phyloP scores from a whole-genome alignment of 805 yeast genomes.

The Cyberlindnera amylophila region DNA sequence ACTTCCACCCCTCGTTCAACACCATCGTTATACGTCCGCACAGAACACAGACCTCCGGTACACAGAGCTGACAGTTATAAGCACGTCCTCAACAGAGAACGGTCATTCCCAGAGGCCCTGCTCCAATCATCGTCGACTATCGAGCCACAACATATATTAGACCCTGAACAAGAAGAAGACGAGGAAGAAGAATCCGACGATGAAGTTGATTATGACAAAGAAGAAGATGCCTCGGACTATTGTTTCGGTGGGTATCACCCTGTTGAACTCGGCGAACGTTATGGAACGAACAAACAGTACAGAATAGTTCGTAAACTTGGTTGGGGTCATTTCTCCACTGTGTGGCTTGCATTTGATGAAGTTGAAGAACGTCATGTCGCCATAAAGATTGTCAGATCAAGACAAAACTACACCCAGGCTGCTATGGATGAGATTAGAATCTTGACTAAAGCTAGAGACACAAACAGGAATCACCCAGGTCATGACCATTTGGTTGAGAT shows the following conservation, averaged over 20 bases:
- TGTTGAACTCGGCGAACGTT: slow-evolving; percentile 50
- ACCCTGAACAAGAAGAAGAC: slow-evolving; percentile 1
- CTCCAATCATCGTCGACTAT: neutral
- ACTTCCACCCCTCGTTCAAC: slow-evolving; percentile 6
- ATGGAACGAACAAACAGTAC: slow-evolving; percentile 44
- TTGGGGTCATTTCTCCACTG: slow-evolving; percentile 72
- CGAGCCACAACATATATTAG: neutral
- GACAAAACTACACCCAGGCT: slow-evolving; percentile 52
- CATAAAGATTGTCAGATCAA: slow-evolving; percentile 56
- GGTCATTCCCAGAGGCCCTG: too few relatives aligned
- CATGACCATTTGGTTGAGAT: slow-evolving; percentile 48
- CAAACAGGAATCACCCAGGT: slow-evolving; percentile 43
- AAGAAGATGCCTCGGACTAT: slow-evolving; percentile 52
- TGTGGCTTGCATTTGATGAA: slow-evolving; percentile 55
- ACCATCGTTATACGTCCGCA: slow-evolving; percentile 10
- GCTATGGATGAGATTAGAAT: slow-evolving; percentile 60
- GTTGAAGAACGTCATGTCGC: slow-evolving; percentile 47
- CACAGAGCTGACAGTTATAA: slow-evolving; percentile 17
- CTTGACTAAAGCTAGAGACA: slow-evolving; percentile 33
- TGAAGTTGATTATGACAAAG: slow-evolving; percentile 26
- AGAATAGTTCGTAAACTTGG: slow-evolving; percentile 54
- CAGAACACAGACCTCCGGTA: slow-evolving; percentile 21
- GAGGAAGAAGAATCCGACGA: slow-evolving; percentile 2
- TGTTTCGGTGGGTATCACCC: slow-evolving; percentile 64
- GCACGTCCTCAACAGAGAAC: slow-evolving; percentile 3